Evolutionary conservation across 352 stramenopile genomes (phyloP), one percentile per base, ranked within the genome.

Genomic region (Phytophthora agathidicida): DNA sequence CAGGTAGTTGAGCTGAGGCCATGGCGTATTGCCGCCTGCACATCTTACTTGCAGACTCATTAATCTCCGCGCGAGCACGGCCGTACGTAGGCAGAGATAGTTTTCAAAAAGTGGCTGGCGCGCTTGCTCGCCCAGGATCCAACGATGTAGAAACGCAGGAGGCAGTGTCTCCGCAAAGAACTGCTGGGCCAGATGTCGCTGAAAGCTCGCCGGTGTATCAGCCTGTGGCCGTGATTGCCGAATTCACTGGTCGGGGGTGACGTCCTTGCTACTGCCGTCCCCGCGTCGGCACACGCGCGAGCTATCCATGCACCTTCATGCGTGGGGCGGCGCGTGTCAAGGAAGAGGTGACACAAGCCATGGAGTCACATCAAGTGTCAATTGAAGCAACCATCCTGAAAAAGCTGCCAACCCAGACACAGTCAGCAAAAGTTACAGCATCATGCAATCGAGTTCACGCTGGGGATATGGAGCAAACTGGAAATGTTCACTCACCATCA

Each of bases 211-310:
- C 28, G 28, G 28, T n/a, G n/a, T n/a, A n/a, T n/a, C 43, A 30
- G 2, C 16, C 26, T 4, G 26, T 50, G 28, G 38, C 9, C 19
- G 43, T 26, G 27, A 50, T 50, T 38, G 42, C 14, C n/a, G 28
- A 24, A 53, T 42, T 53, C 45, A 26, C 20, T 42, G 30, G 44
- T 39, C 44, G 44, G 28, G 44, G 6, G 44, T 51, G 44, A 51
- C 44, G 28, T 39, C 22, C 42, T 36, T 49, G n/a, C 26, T 19
- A 10, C 16, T 7, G 6, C 26, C 2, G 13, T n/a, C n/a, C 17
- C 27, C 28, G 45, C 32, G 45, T 51, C 28, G 17, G 28, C 27
- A 24, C 24, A 16, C 22, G 13, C 6, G n/a, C n/a, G n/a, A n/a
- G 27, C 27, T 11, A 7, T 6, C 39, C 19, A 23, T 32, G 39